Conservation (phyloP, 805 yeast species). For the Saccharomycopsis vini region DNA sequence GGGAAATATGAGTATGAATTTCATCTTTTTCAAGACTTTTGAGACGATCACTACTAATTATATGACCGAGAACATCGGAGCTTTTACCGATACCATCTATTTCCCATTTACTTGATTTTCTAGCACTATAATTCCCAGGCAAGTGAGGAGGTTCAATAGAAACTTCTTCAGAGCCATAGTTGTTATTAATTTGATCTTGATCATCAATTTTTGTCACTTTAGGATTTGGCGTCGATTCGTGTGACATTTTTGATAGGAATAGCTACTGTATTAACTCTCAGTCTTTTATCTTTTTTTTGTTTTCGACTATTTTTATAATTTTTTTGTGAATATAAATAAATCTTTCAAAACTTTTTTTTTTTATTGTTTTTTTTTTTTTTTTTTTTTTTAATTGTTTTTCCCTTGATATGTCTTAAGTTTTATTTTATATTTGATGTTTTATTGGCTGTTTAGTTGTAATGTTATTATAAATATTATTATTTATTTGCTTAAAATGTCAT, state of each 20-base stretch:
- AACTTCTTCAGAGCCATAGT: conserved; percentile 19
- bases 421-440: too few relatives aligned
- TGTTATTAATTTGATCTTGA: conserved; percentile 7
- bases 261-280: too few relatives aligned
- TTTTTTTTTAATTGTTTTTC: too few relatives aligned
- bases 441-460: too few relatives aligned
- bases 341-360: too few relatives aligned
- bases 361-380: too few relatives aligned
- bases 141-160: conserved; percentile 34
- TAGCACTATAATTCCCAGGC: conserved; percentile 47
- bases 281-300: too few relatives aligned
- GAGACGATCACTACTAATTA: neutral
- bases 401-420: too few relatives aligned
- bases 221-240: neutral
- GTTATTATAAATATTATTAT: too few relatives aligned
- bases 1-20: conserved; percentile 56
- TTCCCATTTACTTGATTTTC: conserved; percentile 44
- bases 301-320: too few relatives aligned
- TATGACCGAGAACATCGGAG: neutral
- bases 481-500: too few relatives aligned
- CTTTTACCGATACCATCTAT: conserved; percentile 18
- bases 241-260: neutral
- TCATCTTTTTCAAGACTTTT: conserved; percentile 34
- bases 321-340: too few relatives aligned
- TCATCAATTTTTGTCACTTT: neutral